Evolutionary conservation across 768 basidiomycete species (phyloP).

Genomic region (Naganishia vishniacii): DNA sequence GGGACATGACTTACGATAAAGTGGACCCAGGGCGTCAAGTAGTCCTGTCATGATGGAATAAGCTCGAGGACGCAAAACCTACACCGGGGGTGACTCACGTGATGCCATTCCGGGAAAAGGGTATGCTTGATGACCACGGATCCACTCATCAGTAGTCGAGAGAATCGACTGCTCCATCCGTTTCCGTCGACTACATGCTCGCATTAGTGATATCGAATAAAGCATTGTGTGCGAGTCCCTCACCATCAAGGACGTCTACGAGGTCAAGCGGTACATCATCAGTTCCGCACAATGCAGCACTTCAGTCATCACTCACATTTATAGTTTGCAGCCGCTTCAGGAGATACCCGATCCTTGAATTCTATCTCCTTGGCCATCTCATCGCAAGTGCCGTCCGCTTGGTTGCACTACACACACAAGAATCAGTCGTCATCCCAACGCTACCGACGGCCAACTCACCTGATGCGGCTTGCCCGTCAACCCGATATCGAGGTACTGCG

Average conservation of each 20-base stretch:
- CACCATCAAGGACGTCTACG: constrained; percentile 31
- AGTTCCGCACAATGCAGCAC: constrained; percentile 1
- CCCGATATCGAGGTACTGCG: constrained; percentile 44
- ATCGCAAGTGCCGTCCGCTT: constrained; percentile 46
- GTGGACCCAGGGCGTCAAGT: constrained; percentile 50
- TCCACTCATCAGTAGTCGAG: constrained; percentile 43
- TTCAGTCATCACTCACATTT: constrained; percentile 40
- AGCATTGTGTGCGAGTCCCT: background rate
- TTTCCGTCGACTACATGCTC: constrained; percentile 46
- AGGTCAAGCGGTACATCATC: background rate
- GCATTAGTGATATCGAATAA: constrained; percentile 8
- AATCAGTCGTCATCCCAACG: background rate
- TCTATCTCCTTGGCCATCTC: constrained; percentile 44
- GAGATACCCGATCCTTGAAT: constrained; percentile 39
- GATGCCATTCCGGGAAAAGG: constrained; percentile 48
- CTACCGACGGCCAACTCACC: constrained; percentile 22
- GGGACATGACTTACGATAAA: constrained; percentile 42
- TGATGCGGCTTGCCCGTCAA: constrained; percentile 44
- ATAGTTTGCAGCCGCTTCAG: constrained; percentile 40
- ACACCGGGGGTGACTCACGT: constrained; percentile 12
- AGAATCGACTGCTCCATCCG: constrained; percentile 48
- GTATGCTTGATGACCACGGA: constrained; percentile 48
- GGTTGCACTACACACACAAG: constrained; percentile 36
- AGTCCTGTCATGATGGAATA: constrained; percentile 40
- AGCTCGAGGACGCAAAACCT: background rate